phyloP scores from a whole-genome alignment of 495 filamentous ascomycete genomes.

The Penicillium canescens region DNA sequence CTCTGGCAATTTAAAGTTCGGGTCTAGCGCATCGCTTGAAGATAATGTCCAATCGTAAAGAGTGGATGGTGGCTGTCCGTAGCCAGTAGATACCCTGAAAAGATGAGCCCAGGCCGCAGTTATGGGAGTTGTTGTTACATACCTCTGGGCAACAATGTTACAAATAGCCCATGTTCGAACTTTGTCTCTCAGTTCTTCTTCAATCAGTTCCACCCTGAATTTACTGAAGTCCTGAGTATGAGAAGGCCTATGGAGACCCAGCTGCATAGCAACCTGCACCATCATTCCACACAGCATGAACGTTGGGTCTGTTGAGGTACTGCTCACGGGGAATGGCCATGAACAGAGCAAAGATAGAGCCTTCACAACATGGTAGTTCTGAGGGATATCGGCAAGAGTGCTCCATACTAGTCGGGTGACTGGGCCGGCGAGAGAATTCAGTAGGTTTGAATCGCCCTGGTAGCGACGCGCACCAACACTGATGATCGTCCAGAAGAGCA shows the following conservation, averaged over 20 bases:
- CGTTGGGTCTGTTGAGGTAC: conserved; percentile 82
- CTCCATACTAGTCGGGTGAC: conserved; percentile 78
- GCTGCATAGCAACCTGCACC: conserved; percentile 90
- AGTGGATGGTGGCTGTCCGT: conserved; percentile 87
- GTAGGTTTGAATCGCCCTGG: conserved; percentile 59
- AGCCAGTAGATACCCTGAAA: conserved; percentile 76
- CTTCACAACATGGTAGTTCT: conserved; percentile 88
- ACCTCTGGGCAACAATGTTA: conserved; percentile 88
- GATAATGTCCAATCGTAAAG: conserved; percentile 85
- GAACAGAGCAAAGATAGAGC: conserved; percentile 85
- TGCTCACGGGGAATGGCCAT: conserved; percentile 88
- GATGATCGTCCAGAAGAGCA: conserved; percentile 88
- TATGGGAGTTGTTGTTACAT: conserved; percentile 12
- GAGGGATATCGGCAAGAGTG: conserved; percentile 77
- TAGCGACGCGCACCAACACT: conserved; percentile 79
- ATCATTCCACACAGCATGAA: conserved; percentile 89
- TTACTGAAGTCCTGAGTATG: conserved; percentile 90
- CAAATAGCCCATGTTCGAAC: conserved; percentile 89
- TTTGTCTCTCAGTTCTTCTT: conserved; percentile 81
- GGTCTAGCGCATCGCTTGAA: conserved; percentile 59
- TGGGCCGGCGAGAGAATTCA: conserved; percentile 70
- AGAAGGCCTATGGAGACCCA: conserved; percentile 85
- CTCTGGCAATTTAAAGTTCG: conserved; percentile 64
- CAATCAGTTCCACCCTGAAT: conserved; percentile 76
- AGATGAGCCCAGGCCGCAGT: conserved; percentile 1